phyloP scores from a whole-genome alignment of 169 alveolate species.

The Plasmodium vivax region DNA sequence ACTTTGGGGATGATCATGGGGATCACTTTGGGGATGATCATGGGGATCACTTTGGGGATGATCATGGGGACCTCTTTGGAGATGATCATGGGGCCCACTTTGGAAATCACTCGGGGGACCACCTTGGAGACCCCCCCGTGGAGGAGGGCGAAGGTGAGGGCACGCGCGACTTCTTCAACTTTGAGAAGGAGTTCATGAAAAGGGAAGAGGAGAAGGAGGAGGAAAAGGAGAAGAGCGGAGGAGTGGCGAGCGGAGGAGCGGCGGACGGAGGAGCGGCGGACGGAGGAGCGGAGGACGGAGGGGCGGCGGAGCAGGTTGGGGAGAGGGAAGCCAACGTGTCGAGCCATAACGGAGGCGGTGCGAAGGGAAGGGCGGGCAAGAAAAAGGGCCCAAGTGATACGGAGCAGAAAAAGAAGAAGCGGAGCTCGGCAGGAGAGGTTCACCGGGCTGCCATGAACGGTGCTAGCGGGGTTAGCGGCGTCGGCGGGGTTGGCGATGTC shows the following conservation, averaged over 20 bases:
- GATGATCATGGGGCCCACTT: too few species aligned
- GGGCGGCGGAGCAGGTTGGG: neutral
- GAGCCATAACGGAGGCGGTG: neutral
- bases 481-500: too few species aligned
- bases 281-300: neutral
- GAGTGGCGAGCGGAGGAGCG: too few species aligned
- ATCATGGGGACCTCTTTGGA: too few species aligned
- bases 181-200: neutral
- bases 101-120: too few species aligned
- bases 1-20: neutral
- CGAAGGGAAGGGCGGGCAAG: neutral
- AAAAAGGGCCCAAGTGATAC: neutral
- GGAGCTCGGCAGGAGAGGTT: neutral
- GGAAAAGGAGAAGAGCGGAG: too few species aligned
- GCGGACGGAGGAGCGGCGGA: neutral
- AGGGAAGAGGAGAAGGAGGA: neutral
- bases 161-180: neutral
- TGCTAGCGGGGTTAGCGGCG: too few species aligned
- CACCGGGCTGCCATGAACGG: too few species aligned
- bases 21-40: too few species aligned
- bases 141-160: neutral
- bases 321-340: neutral
- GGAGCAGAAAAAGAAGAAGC: neutral
- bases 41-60: too few species aligned
- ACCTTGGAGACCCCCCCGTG: neutral